These are phyloP conservation scores for Rhododendron mucronatum DNA, from an alignment of 148 eudicot species.

Conservation along the genomic window DNA sequence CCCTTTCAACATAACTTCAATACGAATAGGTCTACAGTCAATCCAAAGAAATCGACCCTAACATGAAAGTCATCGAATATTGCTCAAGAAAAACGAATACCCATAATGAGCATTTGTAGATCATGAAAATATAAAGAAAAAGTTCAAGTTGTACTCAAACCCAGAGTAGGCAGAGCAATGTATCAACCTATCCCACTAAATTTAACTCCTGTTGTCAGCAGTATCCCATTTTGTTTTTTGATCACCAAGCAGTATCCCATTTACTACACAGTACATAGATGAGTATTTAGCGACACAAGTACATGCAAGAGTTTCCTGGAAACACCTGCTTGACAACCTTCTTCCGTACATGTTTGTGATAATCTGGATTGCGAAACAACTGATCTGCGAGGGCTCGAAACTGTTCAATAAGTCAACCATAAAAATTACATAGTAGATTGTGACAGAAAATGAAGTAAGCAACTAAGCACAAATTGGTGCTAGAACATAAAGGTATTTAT, in stretches of 20 bases:
- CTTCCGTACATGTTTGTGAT: slow-evolving; percentile 71
- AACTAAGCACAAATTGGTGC: not conserved
- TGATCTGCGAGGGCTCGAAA: slow-evolving; percentile 87
- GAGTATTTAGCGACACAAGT: not conserved
- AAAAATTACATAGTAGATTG: not conserved
- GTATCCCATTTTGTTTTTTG: not conserved
- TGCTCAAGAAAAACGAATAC: not conserved
- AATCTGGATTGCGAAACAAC: slow-evolving; percentile 60
- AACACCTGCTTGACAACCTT: slow-evolving; percentile 60
- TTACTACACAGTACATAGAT: not conserved
- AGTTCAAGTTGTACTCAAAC: not conserved
- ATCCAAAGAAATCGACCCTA: not conserved
- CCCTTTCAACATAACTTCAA: not conserved
- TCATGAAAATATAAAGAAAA: not conserved
- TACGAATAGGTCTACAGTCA: not conserved
- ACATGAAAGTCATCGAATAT: not conserved
- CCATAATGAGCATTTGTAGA: not conserved
- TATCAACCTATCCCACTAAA: not conserved
- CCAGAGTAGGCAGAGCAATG: not conserved
- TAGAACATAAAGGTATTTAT: not conserved
- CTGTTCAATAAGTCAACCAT: slow-evolving; percentile 31
- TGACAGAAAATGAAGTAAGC: not conserved
- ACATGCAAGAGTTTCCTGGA: not conserved
- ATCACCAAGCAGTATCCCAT: not conserved
- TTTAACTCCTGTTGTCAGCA: not conserved